Evolutionary conservation across 805 yeast genomes (phyloP), one percentile per base, ranked within the genome.

Genomic region (Myxozyma lipomycoides): DNA sequence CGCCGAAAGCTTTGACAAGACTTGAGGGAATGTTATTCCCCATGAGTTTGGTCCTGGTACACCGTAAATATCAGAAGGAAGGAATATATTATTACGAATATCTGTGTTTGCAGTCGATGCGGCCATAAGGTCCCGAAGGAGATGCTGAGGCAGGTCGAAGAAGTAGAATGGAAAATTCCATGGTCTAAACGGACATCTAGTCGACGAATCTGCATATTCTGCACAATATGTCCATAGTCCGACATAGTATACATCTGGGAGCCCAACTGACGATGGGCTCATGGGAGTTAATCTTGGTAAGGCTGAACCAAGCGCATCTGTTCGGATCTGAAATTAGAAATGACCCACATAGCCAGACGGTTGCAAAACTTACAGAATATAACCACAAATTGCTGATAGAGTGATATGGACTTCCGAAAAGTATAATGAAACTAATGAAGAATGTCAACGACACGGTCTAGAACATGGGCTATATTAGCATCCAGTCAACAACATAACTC

Each of bases 191-290:
- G 46, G 46, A 18, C 58, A 53, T 36, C 40, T 22, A 18, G 39
- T 26, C 22, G 15, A 9, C 6, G 15, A 19, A 9, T 39, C 37
- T 24, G 37, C 4, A 24, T 12, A 18, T 12, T 18, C 23, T 10
- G 38, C 38, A 40, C 58, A 53, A 39, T 46, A 53, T 4, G 58
- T 43, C 58, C 58, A 53, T 17, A 53, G 32, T 3, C 58, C 58
- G 45, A 50, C 52, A 17, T 26, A 34, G 45, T 53, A 53, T 7
- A 38, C 36, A n/a, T 53, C 58, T 12, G 58, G 58, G 3, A 53
- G 45, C 22, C 58, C 58, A 34, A 46, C 58, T 15, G 43, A 12
- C 2, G 51, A 28, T 3, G 55, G 51, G 6, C 49, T 23, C 4
- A 32, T 18, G 3, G 58, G 58, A 7, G 51, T 24, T 1, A 53